These are phyloP conservation scores for Casuarina equisetifolia DNA, from an alignment of 306 rosid species.

Conservation along the genomic window DNA sequence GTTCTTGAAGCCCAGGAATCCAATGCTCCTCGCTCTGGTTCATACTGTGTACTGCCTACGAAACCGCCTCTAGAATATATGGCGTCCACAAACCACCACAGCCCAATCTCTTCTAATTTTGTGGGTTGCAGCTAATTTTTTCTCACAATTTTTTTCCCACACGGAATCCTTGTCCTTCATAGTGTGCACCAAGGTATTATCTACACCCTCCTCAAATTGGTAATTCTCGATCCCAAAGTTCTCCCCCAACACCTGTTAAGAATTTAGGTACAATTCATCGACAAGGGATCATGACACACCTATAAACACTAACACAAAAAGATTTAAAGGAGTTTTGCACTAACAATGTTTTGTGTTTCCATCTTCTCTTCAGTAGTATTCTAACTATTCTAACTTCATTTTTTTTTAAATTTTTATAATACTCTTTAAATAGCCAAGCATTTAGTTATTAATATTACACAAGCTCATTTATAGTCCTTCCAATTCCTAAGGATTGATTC, in stretches of 20 bases:
- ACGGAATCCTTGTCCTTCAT: slow-evolving; percentile 54
- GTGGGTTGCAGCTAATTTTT: slow-evolving; percentile 43
- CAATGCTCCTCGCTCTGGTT: slow-evolving; percentile 67
- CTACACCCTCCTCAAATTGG: slow-evolving; percentile 46
- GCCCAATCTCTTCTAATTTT: slow-evolving; percentile 46
- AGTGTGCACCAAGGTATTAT: slow-evolving; percentile 32
- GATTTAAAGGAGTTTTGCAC: too few species aligned
- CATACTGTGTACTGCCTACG: slow-evolving; percentile 35
- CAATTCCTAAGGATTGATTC: too few species aligned
- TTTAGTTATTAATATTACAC: too few species aligned
- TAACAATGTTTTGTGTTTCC: too few species aligned
- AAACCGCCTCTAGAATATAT: background rate
- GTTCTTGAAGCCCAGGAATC: slow-evolving; percentile 66
- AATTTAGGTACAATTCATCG: too few species aligned
- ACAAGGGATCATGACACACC: too few species aligned
- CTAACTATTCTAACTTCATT: too few species aligned
- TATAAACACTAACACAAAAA: too few species aligned
- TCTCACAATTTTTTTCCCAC: slow-evolving; percentile 60
- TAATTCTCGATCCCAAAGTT: slow-evolving; percentile 61
- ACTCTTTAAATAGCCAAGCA: too few species aligned
- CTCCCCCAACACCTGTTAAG: slow-evolving; percentile 38
- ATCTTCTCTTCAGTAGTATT: too few species aligned
- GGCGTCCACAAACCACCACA: slow-evolving; percentile 56
- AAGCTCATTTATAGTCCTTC: too few species aligned
- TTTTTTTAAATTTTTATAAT: too few species aligned